A percentile compares a stretch with the other conserved stretches of the same genome.
phyloP scores from a whole-genome alignment of 1,139 yeast species.

The Kodamaea plutei region DNA sequence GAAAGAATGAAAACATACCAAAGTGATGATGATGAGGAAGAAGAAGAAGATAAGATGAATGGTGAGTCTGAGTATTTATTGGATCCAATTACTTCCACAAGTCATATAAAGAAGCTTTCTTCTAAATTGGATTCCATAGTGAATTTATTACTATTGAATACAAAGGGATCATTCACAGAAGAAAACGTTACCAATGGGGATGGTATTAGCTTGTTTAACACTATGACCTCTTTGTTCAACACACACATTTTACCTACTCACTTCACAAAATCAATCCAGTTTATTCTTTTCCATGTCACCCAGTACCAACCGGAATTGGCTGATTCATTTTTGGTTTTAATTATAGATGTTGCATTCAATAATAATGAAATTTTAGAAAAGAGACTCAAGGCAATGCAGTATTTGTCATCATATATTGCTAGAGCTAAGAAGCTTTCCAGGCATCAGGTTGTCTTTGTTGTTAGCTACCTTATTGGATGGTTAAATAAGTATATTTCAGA shows the following conservation, averaged over 20 bases:
- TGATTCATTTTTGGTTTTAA: slow-evolving; percentile 78
- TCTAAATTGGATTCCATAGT: slow-evolving; percentile 69
- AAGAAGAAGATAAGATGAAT: slow-evolving; percentile 24
- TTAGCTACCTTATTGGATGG: slow-evolving; percentile 80
- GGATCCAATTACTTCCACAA: slow-evolving; percentile 44
- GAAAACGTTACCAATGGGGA: slow-evolving; percentile 55
- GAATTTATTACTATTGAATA: slow-evolving; percentile 47
- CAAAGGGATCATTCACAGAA: slow-evolving; percentile 47
- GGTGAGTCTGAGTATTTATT: slow-evolving; percentile 41
- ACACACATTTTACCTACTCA: slow-evolving; percentile 87
- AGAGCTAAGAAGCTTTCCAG: slow-evolving; percentile 73
- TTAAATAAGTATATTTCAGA: slow-evolving; percentile 73
- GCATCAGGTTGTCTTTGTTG: slow-evolving; percentile 72
- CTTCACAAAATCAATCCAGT: slow-evolving; percentile 86
- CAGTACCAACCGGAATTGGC: slow-evolving; percentile 79
- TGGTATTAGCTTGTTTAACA: slow-evolving; percentile 72
- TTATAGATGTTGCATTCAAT: slow-evolving; percentile 78
- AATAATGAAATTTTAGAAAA: slow-evolving; percentile 66
- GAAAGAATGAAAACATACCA: slow-evolving; percentile 2
- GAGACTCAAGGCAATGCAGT: slow-evolving; percentile 86
- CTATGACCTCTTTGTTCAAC: slow-evolving; percentile 71
- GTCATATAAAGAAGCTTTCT: slow-evolving; percentile 53
- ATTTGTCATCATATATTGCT: slow-evolving; percentile 85
- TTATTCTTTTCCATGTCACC: slow-evolving; percentile 72
- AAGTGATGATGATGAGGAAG: slow-evolving; percentile 27